Evolutionary conservation across 768 basidiomycete genomes (phyloP).

Genomic region (Lactifluus piperatus): DNA sequence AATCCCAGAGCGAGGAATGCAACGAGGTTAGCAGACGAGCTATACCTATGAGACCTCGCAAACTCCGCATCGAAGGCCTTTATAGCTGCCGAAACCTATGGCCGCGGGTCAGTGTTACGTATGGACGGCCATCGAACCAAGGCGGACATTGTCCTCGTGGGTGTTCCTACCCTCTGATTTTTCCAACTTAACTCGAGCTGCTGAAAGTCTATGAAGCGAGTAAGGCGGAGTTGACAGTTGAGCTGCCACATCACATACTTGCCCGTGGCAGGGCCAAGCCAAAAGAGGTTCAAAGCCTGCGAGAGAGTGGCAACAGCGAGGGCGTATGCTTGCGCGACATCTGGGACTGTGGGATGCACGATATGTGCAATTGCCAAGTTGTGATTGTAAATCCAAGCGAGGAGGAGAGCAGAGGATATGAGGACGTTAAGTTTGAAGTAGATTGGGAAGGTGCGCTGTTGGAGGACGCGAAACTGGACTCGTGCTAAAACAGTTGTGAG

Average conservation of each 20-base stretch:
- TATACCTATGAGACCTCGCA: constrained; percentile 56
- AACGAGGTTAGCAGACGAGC: constrained; percentile 55
- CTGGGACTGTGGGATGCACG: constrained; percentile 39
- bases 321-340: constrained; percentile 59
- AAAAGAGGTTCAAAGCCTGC: constrained; percentile 55
- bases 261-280: constrained; percentile 67
- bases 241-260: constrained; percentile 33
- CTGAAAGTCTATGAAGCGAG: constrained; percentile 50
- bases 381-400: constrained; percentile 49
- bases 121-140: background rate
- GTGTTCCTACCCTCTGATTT: constrained; percentile 63
- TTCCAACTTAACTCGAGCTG: constrained; percentile 61
- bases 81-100: constrained; percentile 59
- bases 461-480: constrained; percentile 63
- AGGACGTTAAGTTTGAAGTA: constrained; percentile 59
- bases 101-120: constrained; percentile 3
- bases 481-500: constrained; percentile 36
- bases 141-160: constrained; percentile 54
- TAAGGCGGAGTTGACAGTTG: background rate
- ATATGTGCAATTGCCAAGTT: constrained; percentile 44
- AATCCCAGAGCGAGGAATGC: constrained; percentile 52
- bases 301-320: constrained; percentile 38
- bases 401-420: constrained; percentile 46
- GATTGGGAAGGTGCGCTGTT: constrained; percentile 65
- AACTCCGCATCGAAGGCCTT: constrained; percentile 61